A percentile compares a stretch with the other conserved stretches of the same genome.
Evolutionary conservation across 371 early-diverging fungal species (phyloP).

Genomic region (Mucor velutinosus): DNA sequence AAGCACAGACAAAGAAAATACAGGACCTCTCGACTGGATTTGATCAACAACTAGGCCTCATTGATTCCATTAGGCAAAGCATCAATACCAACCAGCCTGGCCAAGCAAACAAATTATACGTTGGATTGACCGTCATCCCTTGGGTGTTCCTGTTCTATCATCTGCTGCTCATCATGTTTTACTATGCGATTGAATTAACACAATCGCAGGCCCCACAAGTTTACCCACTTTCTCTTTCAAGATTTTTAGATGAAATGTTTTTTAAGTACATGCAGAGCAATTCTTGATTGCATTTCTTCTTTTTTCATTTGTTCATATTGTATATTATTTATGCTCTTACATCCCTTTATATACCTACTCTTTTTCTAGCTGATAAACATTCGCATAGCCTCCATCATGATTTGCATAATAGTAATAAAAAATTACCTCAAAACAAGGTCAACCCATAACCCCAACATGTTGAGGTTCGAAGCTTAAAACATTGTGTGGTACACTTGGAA

Average conservation of each 20-base stretch:
- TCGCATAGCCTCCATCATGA: background rate
- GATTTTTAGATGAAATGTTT: background rate
- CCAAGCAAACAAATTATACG: background rate
- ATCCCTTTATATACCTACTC: background rate
- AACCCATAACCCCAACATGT: background rate
- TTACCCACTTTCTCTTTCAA: background rate
- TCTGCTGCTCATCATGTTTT: background rate
- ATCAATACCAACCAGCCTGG: background rate
- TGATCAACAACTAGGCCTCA: background rate
- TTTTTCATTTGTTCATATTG: background rate
- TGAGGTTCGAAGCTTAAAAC: background rate
- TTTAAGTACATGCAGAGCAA: background rate
- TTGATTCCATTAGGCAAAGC: background rate
- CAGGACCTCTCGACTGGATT: background rate
- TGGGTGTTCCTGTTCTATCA: background rate
- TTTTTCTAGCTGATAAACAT: background rate
- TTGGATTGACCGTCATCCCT: background rate
- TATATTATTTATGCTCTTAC: background rate
- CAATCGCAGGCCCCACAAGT: background rate
- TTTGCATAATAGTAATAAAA: background rate
- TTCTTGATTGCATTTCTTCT: too few relatives aligned
- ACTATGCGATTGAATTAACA: background rate
- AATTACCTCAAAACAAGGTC: background rate
- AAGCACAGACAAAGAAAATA: background rate
- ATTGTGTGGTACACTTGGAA: too few relatives aligned